Evolutionary conservation across 176 grass and related monocot genomes (phyloP).

Genomic region (Elaeis guineensis): DNA sequence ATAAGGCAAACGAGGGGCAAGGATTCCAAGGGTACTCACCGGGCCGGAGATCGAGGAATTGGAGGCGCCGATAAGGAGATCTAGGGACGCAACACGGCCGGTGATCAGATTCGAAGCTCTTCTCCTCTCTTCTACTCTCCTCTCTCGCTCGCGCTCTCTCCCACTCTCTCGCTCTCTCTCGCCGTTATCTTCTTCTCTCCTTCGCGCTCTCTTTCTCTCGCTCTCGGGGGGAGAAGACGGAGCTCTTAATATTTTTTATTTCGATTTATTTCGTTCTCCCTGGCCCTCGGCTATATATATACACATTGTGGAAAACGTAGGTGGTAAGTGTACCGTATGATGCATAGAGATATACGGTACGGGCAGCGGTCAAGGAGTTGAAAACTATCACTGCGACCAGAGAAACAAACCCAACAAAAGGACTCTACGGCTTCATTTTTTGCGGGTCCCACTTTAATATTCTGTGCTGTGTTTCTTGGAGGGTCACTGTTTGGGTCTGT

Average conservation of each 20-base stretch:
- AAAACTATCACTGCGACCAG: too few species aligned
- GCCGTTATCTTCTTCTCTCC: constrained; percentile 25
- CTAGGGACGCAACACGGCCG: constrained; percentile 11
- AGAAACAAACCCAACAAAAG: too few species aligned
- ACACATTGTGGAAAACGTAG: neutral
- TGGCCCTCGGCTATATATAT: neutral
- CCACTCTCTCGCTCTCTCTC: constrained; percentile 4
- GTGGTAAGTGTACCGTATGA: neutral
- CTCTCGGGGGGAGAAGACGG: constrained; percentile 26
- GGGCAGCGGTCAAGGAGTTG: neutral
- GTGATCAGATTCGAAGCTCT: neutral
- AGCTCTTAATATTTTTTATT: neutral
- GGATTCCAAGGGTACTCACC: constrained; percentile 34
- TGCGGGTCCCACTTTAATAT: too few species aligned
- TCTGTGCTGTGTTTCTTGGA: too few species aligned
- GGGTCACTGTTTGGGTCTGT: too few species aligned
- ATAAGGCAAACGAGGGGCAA: constrained; percentile 1
- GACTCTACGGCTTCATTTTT: too few species aligned
- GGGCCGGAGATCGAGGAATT: constrained; percentile 15
- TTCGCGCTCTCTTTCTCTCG: neutral
- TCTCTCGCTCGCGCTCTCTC: constrained; percentile 20
- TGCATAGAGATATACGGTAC: neutral
- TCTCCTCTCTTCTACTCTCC: constrained; percentile 2
- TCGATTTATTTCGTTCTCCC: neutral
- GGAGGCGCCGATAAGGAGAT: constrained; percentile 67